A percentile compares a stretch with the other conserved stretches of the same genome.
Evolutionary conservation across 2,329 filamentous ascomycete genomes (phyloP).

Genomic region (Myriosclerotinia duriaeana): DNA sequence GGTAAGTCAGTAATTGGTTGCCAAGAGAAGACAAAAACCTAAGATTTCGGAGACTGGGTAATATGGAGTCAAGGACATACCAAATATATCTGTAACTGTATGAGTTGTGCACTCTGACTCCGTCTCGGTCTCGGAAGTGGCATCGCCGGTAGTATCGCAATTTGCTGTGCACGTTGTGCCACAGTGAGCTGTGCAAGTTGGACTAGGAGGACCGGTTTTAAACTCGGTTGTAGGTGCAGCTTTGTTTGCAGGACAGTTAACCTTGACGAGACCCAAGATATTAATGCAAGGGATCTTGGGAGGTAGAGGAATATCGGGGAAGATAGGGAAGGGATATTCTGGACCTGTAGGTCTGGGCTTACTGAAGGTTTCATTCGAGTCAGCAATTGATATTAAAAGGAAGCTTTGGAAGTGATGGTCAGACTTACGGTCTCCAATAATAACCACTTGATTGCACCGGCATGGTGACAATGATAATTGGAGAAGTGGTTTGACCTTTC

Average conservation of each 20-base stretch:
- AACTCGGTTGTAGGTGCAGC: neutral
- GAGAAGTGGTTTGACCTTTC: constrained; percentile 4
- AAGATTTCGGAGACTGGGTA: neutral
- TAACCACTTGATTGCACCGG: constrained; percentile 1
- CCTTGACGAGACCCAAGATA: neutral
- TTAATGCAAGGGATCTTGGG: neutral
- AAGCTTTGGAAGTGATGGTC: neutral
- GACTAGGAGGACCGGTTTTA: neutral
- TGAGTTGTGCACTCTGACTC: constrained; percentile 3
- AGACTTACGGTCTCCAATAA: constrained; percentile 1
- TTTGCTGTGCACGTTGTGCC: constrained; percentile 1
- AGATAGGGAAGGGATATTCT: neutral
- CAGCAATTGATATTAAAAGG: neutral
- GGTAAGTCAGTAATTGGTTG: neutral
- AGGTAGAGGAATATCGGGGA: neutral
- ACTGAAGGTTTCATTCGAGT: neutral
- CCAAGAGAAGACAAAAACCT: neutral
- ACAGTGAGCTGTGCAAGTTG: neutral
- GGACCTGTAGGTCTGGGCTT: neutral
- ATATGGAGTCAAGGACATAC: neutral
- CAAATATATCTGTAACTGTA: constrained; percentile 11
- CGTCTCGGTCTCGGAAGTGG: neutral
- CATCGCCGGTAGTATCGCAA: neutral
- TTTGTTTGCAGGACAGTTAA: constrained; percentile 4
- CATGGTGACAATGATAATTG: neutral